A percentile compares a stretch with the other conserved stretches of the same genome.
Evolutionary conservation across 257 asterid genomes (phyloP).

Genomic region (Nicotiana paniculata): DNA sequence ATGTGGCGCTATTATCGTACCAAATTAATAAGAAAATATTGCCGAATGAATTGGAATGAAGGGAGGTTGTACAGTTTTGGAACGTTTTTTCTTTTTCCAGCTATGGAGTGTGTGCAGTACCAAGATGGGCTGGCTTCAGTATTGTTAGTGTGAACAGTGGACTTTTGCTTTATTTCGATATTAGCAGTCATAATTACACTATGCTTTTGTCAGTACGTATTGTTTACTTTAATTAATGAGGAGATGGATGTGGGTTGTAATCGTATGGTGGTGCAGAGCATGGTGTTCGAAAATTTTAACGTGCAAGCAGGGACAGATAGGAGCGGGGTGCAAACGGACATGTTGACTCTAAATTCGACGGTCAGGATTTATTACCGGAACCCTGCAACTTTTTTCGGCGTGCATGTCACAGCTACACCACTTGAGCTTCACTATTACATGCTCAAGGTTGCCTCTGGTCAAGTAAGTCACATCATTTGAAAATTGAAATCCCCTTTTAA

Average conservation of each 20-base stretch:
- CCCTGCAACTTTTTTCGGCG: conserved; percentile 83
- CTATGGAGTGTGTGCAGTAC: not conserved
- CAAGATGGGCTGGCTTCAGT: not conserved
- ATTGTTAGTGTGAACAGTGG: not conserved
- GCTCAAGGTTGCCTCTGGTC: conserved; percentile 75
- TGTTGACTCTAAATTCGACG: conserved; percentile 82
- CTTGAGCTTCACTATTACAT: conserved; percentile 54
- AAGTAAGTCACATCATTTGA: conserved; percentile 25
- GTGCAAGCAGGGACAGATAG: conserved; percentile 90
- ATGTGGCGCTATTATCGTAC: too few relatives aligned
- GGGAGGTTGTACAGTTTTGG: not conserved
- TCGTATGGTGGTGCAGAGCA: conserved; percentile 36
- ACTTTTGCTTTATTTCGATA: not conserved
- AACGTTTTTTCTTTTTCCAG: not conserved
- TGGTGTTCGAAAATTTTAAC: conserved; percentile 56
- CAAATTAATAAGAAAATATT: too few relatives aligned
- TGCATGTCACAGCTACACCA: conserved; percentile 82
- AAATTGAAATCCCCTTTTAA: not conserved
- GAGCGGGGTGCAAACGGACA: conserved; percentile 88
- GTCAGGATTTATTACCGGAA: conserved; percentile 64
- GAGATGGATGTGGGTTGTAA: not conserved
- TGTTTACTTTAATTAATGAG: not conserved
- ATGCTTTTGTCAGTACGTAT: conserved; percentile 18
- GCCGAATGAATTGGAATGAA: not conserved
- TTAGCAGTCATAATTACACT: not conserved